Base-by-base conservation (phyloP, 179 eudicot genomes). In the Vitellaria paradoxa region DNA sequence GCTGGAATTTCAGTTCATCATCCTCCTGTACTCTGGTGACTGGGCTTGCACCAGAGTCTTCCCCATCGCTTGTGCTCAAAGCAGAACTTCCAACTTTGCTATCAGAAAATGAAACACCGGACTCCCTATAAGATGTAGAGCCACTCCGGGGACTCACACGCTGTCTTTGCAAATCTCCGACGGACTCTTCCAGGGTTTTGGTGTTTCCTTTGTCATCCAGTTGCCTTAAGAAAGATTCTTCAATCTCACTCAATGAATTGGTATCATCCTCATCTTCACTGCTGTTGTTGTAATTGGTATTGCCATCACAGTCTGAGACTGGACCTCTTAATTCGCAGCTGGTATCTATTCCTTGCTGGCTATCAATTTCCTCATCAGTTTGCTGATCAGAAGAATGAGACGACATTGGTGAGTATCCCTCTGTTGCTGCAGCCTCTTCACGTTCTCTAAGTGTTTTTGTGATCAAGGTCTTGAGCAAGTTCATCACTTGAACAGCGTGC, bases 401-500 rank as follows among this genome's bases (percentile, higher is more conserved):
- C 15, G 97, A 90, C 78, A 81, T 67, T 8, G 97, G 97, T 18
- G 98, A 90, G 79, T 84, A 86, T n/a, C 80, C 90, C 26, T 82
- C 93, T 9, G 70, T 82, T 49, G 37, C 37, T 30, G 76, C 83
- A 26, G 85, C 79, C 81, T 90, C 97, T 80, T 91, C 97, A 68
- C 97, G 86, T 53, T 84, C 94, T 69, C 85, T 82, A 2, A 93
- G 82, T 12, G 94, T 89, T 78, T 81, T 94, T 52, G 50, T 82
- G 5, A 92, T 87, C 42, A 94, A 81, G 1, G 91, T 88, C 86
- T 94, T 92, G 73, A 94, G 92, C 65, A 94, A 91, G 79, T 94
- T 94, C 97, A 92, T 92, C 60, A 91, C 96, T 79, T 94, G 97
- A 69, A 94, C 98, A 5, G 96, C 96, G 12, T 91, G 91, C 93